Percentiles rank a stretch among this genome's conserved stretches.
These are phyloP conservation scores for Lachnellula cervina DNA, from an alignment of 2,329 filamentous ascomycete genomes.

Conservation along the genomic window DNA sequence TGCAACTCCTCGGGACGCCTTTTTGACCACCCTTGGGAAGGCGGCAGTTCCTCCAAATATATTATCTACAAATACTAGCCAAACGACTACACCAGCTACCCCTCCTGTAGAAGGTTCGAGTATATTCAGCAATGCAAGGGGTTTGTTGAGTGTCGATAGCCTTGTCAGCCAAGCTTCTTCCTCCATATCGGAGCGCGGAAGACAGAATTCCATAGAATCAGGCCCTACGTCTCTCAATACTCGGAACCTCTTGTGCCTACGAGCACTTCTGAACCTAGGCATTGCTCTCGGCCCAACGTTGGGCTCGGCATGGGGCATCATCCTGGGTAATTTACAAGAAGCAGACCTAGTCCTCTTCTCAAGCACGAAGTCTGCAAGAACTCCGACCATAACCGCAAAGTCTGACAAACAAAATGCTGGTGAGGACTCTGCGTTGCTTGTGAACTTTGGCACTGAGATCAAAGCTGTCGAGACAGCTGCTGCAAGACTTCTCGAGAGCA, in stretches of 20 bases:
- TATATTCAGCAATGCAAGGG: slow-evolving; percentile 66
- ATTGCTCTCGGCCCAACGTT: slow-evolving; percentile 91
- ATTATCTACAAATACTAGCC: slow-evolving; percentile 54
- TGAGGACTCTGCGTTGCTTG: slow-evolving; percentile 39
- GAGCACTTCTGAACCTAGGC: slow-evolving; percentile 89
- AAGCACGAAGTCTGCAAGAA: slow-evolving; percentile 47
- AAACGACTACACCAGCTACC: slow-evolving; percentile 41
- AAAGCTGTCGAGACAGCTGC: slow-evolving; percentile 86
- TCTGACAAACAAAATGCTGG: slow-evolving; percentile 37
- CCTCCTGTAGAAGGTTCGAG: slow-evolving; percentile 46
- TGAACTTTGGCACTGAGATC: slow-evolving; percentile 74
- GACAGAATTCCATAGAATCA: slow-evolving; percentile 55
- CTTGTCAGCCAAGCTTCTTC: slow-evolving; percentile 55
- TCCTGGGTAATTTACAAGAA: slow-evolving; percentile 88
- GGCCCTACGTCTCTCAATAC: slow-evolving; percentile 62
- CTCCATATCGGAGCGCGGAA: slow-evolving; percentile 53
- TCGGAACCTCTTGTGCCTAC: slow-evolving; percentile 81
- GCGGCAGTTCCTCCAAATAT: slow-evolving; percentile 83
- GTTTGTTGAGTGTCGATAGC: slow-evolving; percentile 68
- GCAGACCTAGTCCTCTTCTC: slow-evolving; percentile 78
- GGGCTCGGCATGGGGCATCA: slow-evolving; percentile 79
- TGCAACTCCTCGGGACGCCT: slow-evolving; percentile 83
- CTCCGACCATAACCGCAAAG: slow-evolving; percentile 47
- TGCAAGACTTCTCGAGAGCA: slow-evolving; percentile 83
- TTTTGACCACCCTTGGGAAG: slow-evolving; percentile 90